Base-by-base conservation (phyloP, 768 basidiomycete genomes). In the Psilocybe cubensis region DNA sequence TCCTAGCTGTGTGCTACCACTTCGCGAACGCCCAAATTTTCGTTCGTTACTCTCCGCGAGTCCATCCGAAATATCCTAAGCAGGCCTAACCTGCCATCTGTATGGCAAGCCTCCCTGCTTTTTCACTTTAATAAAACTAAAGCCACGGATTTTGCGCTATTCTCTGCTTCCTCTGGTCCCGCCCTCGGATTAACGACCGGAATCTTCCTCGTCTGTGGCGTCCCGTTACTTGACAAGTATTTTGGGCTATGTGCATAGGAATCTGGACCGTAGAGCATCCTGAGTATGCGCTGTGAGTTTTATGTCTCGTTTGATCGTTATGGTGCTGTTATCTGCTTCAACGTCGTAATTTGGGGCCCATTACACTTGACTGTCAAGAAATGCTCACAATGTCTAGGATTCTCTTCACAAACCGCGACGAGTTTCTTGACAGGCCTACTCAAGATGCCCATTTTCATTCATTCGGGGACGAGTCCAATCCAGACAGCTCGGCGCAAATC, bases 231-330 rank as follows among this genome's bases (percentile, higher is more conserved):
- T 44, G 28, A 41, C 38, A 44, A 57, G 44, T 54, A 54, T 49
- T 54, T 56, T 57, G 38, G 53, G 58, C 64, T 43, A 93, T 93
- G 92, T 94, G 92, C 69, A 83, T 93, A 61, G 89, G 79, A 31
- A 80, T 91, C 66, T 93, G 88, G 85, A 82, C 89, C 52, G 78
- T 92, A 3, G 83, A 89, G 48, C 87, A 90, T 66, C 84, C 86
- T 24, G 84, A 87, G 44, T 94, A 92, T 67, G 85, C 91, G 9
- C 80, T 94, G 92, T 92, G 72, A 74, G 87, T 78, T 29, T 46
- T 33, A 43, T 56, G 41, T 59, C 50, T 59, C 56, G 57, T 50
- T 51, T 55, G 38, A 47, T 42, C 59, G 51, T 59, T 25, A 47
- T 23, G 12, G 7, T 11, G 35, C 14, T 14, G 2, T 14, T 14